A percentile compares a stretch with the other conserved stretches of the same genome.
These are phyloP conservation scores for Sporothrix dimorphospora DNA, from an alignment of 2,329 filamentous ascomycete species.

Conservation along the genomic window DNA sequence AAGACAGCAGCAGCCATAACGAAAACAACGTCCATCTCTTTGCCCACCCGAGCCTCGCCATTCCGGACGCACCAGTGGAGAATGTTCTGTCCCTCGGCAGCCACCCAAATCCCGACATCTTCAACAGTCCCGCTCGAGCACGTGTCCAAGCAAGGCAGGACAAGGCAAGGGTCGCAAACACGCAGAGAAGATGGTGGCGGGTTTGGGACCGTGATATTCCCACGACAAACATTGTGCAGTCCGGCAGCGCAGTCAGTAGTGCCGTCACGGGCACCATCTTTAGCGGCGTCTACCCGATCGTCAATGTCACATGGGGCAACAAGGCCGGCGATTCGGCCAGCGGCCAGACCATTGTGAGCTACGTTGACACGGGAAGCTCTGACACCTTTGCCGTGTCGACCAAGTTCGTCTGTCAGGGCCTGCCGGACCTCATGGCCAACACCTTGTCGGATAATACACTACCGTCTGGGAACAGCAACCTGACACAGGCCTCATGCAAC, in stretches of 20 bases:
- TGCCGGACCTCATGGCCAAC: background rate
- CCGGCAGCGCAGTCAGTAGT: background rate
- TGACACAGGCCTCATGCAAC: constrained; percentile 30
- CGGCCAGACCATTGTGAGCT: constrained; percentile 34
- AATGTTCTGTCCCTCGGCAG: background rate
- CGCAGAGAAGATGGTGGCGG: background rate
- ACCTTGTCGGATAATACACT: background rate
- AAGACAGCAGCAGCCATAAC: background rate
- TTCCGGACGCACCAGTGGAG: background rate
- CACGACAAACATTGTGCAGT: background rate
- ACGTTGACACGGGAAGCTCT: constrained; percentile 30
- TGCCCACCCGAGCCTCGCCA: background rate
- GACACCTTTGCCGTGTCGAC: constrained; percentile 29
- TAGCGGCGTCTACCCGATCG: constrained; percentile 26
- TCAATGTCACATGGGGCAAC: constrained; percentile 34
- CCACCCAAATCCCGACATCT: background rate
- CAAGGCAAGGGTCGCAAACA: background rate
- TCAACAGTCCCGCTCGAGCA: background rate
- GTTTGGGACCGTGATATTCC: background rate
- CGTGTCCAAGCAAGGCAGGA: background rate
- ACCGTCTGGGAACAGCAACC: background rate
- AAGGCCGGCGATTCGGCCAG: background rate
- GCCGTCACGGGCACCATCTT: background rate
- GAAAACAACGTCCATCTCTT: background rate
- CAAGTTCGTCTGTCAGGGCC: constrained; percentile 17